Percentiles rank a stretch among this genome's conserved stretches.
These are phyloP conservation scores for Cladosporium sp. DNA, from an alignment of 2,329 filamentous ascomycete genomes.

Conservation along the genomic window DNA sequence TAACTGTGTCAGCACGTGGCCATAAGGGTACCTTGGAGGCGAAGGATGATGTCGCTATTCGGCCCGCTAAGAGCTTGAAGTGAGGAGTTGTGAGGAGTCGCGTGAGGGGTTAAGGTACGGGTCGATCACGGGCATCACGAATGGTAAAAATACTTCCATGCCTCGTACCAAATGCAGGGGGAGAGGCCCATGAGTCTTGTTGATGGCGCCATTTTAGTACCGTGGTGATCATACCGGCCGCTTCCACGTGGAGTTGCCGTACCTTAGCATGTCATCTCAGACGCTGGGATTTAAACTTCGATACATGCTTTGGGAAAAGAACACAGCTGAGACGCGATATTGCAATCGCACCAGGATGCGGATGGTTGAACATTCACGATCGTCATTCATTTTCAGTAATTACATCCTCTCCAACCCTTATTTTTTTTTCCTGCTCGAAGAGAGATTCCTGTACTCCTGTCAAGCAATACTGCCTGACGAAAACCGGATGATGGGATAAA, in stretches of 20 bases:
- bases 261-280: not conserved
- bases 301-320: not conserved
- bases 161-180: slow-evolving; percentile 6
- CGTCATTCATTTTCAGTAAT: slow-evolving; percentile 14
- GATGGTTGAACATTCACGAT: slow-evolving; percentile 5
- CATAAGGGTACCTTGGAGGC: not conserved
- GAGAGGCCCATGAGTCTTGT: not conserved
- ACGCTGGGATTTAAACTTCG: not conserved
- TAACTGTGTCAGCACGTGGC: not conserved
- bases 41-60: slow-evolving; percentile 7
- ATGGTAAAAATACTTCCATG: not conserved
- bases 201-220: slow-evolving; percentile 14
- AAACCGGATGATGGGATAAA: not conserved
- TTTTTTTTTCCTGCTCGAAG: not conserved
- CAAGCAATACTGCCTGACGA: not conserved
- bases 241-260: not conserved
- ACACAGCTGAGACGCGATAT: not conserved
- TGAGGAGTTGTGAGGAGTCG: slow-evolving; percentile 10
- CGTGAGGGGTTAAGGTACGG: slow-evolving; percentile 9
- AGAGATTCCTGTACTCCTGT: not conserved
- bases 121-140: not conserved
- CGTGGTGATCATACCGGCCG: slow-evolving; percentile 9
- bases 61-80: slow-evolving; percentile 9
- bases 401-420: slow-evolving; percentile 2
- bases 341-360: not conserved